Percentiles rank a stretch among this genome's conserved stretches.
phyloP scores from a whole-genome alignment of 768 basidiomycete genomes.

The Lactarius trivialis region DNA sequence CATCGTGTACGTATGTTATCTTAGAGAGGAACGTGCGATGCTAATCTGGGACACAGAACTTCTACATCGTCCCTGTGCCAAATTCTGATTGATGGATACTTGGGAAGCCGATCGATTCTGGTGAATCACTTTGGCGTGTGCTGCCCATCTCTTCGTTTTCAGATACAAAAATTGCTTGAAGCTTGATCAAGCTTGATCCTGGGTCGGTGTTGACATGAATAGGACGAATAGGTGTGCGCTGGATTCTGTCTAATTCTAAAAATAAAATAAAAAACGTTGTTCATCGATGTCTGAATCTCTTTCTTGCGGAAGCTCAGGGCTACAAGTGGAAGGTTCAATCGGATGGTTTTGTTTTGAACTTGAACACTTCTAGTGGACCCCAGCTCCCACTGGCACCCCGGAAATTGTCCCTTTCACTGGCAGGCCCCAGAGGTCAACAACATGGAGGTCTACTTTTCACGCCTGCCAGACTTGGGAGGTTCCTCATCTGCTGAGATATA shows the following conservation, averaged over 20 bases:
- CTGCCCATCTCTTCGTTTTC: not conserved
- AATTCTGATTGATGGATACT: conserved; percentile 72
- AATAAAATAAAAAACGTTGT: not conserved
- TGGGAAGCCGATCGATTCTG: conserved; percentile 66
- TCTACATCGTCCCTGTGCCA: conserved; percentile 60
- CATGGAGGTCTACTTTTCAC: conserved; percentile 60
- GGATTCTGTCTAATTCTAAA: too few relatives aligned
- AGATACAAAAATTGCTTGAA: conserved; percentile 69
- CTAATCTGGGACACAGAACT: conserved; percentile 37
- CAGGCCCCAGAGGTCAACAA: conserved; percentile 72
- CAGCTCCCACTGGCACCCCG: conserved; percentile 75
- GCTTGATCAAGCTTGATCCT: conserved; percentile 41
- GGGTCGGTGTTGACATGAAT: conserved; percentile 77
- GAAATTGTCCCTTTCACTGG: conserved; percentile 64
- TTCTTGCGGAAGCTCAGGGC: conserved; percentile 37
- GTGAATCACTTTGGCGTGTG: conserved; percentile 26
- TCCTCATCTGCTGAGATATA: conserved; percentile 73
- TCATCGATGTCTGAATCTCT: not conserved
- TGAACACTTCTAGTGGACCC: conserved; percentile 40
- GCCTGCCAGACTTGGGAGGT: conserved; percentile 51
- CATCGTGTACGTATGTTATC: conserved; percentile 35
- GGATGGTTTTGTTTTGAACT: conserved; percentile 4
- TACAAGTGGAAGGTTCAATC: conserved; percentile 59
- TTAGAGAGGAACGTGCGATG: not conserved
- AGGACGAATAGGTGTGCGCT: conserved; percentile 42